These are phyloP conservation scores for Aeschynomene evenia DNA, from an alignment of 306 rosid genomes.

Conservation along the genomic window DNA sequence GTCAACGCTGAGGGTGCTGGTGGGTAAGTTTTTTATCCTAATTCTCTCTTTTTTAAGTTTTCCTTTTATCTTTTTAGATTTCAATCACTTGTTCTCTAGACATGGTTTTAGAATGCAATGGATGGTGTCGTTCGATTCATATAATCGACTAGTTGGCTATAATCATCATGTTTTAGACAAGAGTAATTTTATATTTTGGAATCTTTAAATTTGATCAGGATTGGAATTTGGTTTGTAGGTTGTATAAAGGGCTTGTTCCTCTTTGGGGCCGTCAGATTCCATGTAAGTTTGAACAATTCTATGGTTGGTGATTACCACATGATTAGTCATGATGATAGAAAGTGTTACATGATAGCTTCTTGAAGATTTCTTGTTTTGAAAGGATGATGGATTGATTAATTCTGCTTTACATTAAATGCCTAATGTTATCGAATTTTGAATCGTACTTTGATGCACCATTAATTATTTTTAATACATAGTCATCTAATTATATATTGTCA, in stretches of 20 bases:
- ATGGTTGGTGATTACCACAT: neutral
- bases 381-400: neutral
- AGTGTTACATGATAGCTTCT: neutral
- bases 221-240: conserved; percentile 41
- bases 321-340: neutral
- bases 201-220: neutral
- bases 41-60: neutral
- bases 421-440: no score
- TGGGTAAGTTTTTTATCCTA: conserved; percentile 42
- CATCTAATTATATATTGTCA: no score
- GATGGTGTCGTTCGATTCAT: no score
- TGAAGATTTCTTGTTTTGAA: neutral
- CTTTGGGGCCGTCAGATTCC: conserved; percentile 97
- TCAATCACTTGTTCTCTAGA: neutral
- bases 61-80: neutral
- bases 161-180: neutral
- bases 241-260: conserved; percentile 82
- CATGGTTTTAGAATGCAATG: no score
- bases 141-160: neutral
- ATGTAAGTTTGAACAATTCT: conserved; percentile 49
- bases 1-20: conserved; percentile 60
- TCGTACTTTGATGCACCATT: no score
- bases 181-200: neutral
- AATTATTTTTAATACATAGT: no score
- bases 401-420: neutral